Percentiles rank a stretch among this genome's conserved stretches.
phyloP scores from a whole-genome alignment of 2,329 filamentous ascomycete species.

The Balansia obtecta region DNA sequence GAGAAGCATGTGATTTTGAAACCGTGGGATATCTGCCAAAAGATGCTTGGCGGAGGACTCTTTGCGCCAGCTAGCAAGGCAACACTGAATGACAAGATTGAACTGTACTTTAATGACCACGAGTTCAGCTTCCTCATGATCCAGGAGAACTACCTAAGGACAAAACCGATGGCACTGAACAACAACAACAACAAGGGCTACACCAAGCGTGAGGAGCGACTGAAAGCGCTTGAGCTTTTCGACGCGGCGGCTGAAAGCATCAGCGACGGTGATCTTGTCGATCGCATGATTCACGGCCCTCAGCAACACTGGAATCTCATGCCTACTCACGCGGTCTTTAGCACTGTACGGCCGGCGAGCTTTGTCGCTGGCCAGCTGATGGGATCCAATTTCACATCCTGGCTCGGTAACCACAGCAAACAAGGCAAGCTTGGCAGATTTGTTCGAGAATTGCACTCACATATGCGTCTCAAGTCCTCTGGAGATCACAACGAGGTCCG shows the following conservation, averaged over 20 bases:
- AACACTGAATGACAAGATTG: slow-evolving; percentile 92
- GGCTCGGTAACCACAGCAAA: slow-evolving; percentile 94
- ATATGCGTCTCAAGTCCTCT: slow-evolving; percentile 85
- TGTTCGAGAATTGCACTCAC: slow-evolving; percentile 88
- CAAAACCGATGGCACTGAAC: slow-evolving; percentile 56
- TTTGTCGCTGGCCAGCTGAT: slow-evolving; percentile 70
- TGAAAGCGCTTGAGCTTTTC: slow-evolving; percentile 76
- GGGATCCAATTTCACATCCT: slow-evolving; percentile 69
- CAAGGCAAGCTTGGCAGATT: slow-evolving; percentile 63
- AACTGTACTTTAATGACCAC: slow-evolving; percentile 98
- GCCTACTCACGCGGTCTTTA: slow-evolving; percentile 92
- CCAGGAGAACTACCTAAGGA: slow-evolving; percentile 91
- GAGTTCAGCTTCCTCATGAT: slow-evolving; percentile 97
- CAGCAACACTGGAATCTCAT: slow-evolving; percentile 98
- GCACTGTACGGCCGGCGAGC: slow-evolving; percentile 82
- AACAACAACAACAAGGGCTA: slow-evolving; percentile 41
- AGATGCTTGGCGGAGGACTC: slow-evolving; percentile 78
- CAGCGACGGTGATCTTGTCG: slow-evolving; percentile 90
- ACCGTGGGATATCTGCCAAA: slow-evolving; percentile 94
- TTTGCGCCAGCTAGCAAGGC: slow-evolving; percentile 74
- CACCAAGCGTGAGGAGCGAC: slow-evolving; percentile 51
- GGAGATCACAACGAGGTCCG: slow-evolving; percentile 89
- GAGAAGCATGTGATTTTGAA: slow-evolving; percentile 95
- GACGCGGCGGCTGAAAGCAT: slow-evolving; percentile 90
- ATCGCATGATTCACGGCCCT: slow-evolving; percentile 95